Evolutionary conservation across 768 basidiomycete genomes (phyloP).

Genomic region (Pleurotus citrinopileatus): DNA sequence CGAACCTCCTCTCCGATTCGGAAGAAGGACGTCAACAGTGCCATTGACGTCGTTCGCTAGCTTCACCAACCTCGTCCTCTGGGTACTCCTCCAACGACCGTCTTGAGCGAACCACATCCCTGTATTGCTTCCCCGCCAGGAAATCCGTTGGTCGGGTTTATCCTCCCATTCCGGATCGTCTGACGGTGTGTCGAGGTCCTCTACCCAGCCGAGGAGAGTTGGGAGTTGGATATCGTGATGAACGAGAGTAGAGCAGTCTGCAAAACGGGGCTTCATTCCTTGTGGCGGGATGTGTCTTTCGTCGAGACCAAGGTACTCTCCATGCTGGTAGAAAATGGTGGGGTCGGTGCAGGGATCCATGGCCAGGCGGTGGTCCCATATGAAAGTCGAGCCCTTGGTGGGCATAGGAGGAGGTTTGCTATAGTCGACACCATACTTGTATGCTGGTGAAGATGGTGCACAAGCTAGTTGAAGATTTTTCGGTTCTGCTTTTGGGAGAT

Average conservation of each 20-base stretch:
- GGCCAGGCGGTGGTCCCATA: constrained; percentile 32
- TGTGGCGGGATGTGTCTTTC: constrained; percentile 29
- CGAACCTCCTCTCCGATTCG: constrained; percentile 14
- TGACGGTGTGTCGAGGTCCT: constrained; percentile 23
- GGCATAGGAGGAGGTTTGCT: constrained; percentile 10
- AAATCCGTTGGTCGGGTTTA: constrained; percentile 47
- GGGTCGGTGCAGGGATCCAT: constrained; percentile 40
- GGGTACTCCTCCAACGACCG: constrained; percentile 38
- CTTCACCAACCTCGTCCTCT: constrained; percentile 39
- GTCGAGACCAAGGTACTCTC: constrained; percentile 36
- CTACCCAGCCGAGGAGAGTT: constrained; percentile 33
- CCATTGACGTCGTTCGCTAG: constrained; percentile 28
- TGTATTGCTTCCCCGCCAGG: constrained; percentile 66
- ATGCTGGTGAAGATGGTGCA: constrained; percentile 22
- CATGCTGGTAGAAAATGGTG: constrained; percentile 29
- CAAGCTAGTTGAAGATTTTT: constrained; percentile 22
- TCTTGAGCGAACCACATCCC: constrained; percentile 40
- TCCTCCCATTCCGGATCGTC: constrained; percentile 58
- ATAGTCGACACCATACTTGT: constrained; percentile 16
- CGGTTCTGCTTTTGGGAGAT: constrained; percentile 21
- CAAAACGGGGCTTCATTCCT: constrained; percentile 38
- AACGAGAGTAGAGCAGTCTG: constrained; percentile 35
- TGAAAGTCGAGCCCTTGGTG: constrained; percentile 26
- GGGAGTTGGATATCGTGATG: constrained; percentile 46
- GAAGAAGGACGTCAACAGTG: constrained; percentile 28